These are phyloP conservation scores for Colletotrichum sp. DNA, from an alignment of 2,329 filamentous ascomycete genomes.

Conservation along the genomic window DNA sequence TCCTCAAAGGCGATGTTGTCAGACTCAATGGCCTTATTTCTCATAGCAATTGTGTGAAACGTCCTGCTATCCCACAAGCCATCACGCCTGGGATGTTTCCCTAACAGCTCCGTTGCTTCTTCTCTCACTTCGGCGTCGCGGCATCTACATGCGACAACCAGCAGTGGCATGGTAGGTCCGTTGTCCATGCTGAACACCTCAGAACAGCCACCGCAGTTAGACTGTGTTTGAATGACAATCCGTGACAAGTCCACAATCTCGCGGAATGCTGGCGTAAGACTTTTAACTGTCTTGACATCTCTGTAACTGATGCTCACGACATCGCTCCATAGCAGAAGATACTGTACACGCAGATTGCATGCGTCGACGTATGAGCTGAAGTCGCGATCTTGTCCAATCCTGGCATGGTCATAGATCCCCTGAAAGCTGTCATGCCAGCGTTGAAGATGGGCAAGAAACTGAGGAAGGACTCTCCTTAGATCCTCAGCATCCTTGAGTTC, in stretches of 20 bases:
- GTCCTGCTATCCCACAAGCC: constrained; percentile 47
- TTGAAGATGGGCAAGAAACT: constrained; percentile 42
- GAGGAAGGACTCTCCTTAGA: constrained; percentile 37
- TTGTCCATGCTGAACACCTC: constrained; percentile 50
- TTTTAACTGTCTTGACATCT: constrained; percentile 35
- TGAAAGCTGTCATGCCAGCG: constrained; percentile 44
- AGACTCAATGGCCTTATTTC: constrained; percentile 38
- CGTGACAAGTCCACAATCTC: constrained; percentile 44
- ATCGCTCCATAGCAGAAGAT: constrained; percentile 44
- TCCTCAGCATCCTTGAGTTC: constrained; percentile 34
- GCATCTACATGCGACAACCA: constrained; percentile 45
- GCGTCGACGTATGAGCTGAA: constrained; percentile 35
- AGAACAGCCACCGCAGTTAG: constrained; percentile 11
- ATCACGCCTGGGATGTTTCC: constrained; percentile 45
- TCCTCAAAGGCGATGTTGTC: constrained; percentile 35
- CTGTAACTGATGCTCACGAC: constrained; percentile 41
- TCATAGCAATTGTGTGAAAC: constrained; percentile 42
- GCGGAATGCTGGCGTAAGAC: constrained; percentile 45
- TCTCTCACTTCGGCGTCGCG: constrained; percentile 40
- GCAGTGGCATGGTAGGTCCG: constrained; percentile 49
- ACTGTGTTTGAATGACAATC: constrained; percentile 34
- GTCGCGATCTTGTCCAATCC: constrained; percentile 27
- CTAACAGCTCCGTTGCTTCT: constrained; percentile 45
- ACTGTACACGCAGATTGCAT: constrained; percentile 47
- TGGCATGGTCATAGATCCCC: constrained; percentile 35